phyloP scores from a whole-genome alignment of 306 rosid genomes.

The Abrus pulchellus region DNA sequence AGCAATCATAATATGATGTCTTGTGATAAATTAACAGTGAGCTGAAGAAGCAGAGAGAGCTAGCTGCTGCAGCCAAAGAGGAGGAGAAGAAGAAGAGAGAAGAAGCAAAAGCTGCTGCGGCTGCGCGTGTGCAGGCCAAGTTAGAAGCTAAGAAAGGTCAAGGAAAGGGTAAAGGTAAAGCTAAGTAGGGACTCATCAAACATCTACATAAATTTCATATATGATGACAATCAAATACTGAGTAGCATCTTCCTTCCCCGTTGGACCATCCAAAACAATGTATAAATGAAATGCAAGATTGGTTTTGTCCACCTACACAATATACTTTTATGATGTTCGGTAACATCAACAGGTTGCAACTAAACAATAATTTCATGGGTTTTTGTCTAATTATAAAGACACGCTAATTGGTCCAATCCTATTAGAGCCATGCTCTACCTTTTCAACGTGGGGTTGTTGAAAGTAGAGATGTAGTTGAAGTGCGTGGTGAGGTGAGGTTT shows the following conservation, averaged over 20 bases:
- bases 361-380: background rate
- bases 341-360: constrained; percentile 8
- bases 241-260: constrained; percentile 18
- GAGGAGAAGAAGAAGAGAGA: constrained; percentile 93
- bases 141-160: constrained; percentile 85
- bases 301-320: background rate
- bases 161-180: constrained; percentile 95
- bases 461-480: background rate
- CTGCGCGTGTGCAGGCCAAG: constrained; percentile 94
- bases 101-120: constrained; percentile 93
- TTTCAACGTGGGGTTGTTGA: background rate
- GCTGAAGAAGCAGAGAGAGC: constrained; percentile 95
- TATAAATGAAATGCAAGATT: background rate
- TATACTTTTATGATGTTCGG: background rate
- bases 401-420: background rate
- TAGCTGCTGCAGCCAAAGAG: constrained; percentile 84
- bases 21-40: constrained; percentile 60
- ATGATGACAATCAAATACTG: background rate
- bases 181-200: constrained; percentile 54
- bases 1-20: constrained; percentile 24
- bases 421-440: background rate
- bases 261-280: background rate
- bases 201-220: constrained; percentile 24
- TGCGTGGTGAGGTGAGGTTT: background rate
- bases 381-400: background rate